A percentile compares a stretch with the other conserved stretches of the same genome.
Evolutionary conservation across 306 rosid genomes (phyloP).

Genomic region (Glycine latifolia): DNA sequence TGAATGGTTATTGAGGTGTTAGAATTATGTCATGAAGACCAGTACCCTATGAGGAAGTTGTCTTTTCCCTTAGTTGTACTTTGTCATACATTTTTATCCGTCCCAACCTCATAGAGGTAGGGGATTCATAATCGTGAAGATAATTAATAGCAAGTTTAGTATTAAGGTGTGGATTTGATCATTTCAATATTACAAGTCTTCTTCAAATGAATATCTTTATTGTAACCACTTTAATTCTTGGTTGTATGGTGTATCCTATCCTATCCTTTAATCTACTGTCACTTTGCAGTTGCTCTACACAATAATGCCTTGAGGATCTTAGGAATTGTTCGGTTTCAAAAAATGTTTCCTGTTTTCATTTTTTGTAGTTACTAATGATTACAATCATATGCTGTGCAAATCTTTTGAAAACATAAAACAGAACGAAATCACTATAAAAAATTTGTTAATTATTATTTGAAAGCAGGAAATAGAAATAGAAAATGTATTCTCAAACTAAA

Average conservation of each 20-base stretch:
- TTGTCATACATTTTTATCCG: neutral
- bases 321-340: neutral
- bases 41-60: neutral
- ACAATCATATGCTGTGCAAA: neutral
- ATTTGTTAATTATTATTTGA: no score
- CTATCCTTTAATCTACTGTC: neutral
- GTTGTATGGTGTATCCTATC: neutral
- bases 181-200: neutral
- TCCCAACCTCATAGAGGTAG: neutral
- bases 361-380: neutral
- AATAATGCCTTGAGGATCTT: slow-evolving; percentile 11
- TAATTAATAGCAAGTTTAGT: neutral
- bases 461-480: no score
- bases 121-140: slow-evolving; percentile 18
- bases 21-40: neutral
- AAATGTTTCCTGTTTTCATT: neutral
- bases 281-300: neutral
- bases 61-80: neutral
- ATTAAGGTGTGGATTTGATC: slow-evolving; percentile 16
- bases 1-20: slow-evolving; percentile 17
- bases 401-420: no score
- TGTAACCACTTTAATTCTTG: neutral
- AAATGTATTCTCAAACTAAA: slow-evolving; percentile 3
- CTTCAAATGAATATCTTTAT: neutral
- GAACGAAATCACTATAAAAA: no score